Evolutionary conservation across 495 filamentous ascomycete genomes (phyloP).

Genomic region (Penicillium bovifimosum): DNA sequence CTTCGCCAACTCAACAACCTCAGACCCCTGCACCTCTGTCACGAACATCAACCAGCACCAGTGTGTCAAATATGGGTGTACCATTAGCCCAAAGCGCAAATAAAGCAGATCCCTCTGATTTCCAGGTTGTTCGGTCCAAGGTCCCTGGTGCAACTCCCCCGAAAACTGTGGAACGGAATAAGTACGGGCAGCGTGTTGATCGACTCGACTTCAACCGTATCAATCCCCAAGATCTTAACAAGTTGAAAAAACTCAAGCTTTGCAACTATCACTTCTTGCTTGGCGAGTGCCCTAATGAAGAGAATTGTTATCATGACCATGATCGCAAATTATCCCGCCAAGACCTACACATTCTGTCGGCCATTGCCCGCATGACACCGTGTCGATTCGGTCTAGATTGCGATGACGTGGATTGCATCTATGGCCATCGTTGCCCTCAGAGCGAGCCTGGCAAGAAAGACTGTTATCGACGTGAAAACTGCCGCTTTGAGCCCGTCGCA

Average conservation of each 20-base stretch:
- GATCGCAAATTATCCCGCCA: conserved; percentile 60
- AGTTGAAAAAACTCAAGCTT: conserved; percentile 64
- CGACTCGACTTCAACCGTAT: conserved; percentile 47
- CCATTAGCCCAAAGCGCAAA: conserved; percentile 32
- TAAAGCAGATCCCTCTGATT: conserved; percentile 27
- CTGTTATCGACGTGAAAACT: conserved; percentile 47
- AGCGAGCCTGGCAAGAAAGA: conserved; percentile 45
- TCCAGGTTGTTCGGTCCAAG: conserved; percentile 46
- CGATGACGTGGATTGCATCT: conserved; percentile 72
- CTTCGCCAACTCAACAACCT: conserved; percentile 41
- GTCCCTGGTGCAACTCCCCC: conserved; percentile 45
- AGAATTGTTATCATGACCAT: conserved; percentile 72
- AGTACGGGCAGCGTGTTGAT: conserved; percentile 68
- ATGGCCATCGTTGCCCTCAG: conserved; percentile 63
- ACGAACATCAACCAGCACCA: conserved; percentile 40
- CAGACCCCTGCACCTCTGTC: conserved; percentile 28
- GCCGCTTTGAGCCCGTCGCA: conserved; percentile 44
- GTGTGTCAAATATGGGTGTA: conserved; percentile 30
- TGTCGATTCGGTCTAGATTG: conserved; percentile 71
- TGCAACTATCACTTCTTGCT: conserved; percentile 84
- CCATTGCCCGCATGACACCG: conserved; percentile 71
- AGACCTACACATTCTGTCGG: conserved; percentile 62
- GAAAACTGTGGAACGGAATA: conserved; percentile 61
- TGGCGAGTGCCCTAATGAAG: conserved; percentile 60
- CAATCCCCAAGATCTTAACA: conserved; percentile 53